A percentile compares a stretch with the other conserved stretches of the same genome.
Conservation (phyloP, 1,284 basidiomycete species). For the Ceratobasidium sp. region DNA sequence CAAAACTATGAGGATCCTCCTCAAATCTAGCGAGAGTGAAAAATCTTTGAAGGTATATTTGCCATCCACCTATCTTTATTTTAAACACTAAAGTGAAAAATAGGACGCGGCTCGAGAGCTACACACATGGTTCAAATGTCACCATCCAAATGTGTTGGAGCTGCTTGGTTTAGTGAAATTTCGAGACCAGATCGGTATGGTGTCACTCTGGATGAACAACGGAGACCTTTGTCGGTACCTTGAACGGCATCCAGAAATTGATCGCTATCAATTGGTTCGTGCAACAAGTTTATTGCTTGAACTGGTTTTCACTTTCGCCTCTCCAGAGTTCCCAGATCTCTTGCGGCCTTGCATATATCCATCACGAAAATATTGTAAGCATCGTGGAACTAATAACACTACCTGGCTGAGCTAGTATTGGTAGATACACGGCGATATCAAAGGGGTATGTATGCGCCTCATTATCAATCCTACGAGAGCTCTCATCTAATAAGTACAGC, state of each 20-base stretch:
- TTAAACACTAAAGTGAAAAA: not conserved
- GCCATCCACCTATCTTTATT: not conserved
- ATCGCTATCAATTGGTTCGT: conserved; percentile 1
- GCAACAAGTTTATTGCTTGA: not conserved
- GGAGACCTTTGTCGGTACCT: conserved; percentile 11
- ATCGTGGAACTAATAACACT: no score
- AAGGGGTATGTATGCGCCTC: not conserved
- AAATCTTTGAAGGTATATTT: not conserved
- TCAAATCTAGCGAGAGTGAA: not conserved
- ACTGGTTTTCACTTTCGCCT: not conserved
- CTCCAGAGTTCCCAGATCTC: not conserved
- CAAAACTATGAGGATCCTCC: not conserved
- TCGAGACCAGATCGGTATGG: conserved; percentile 20
- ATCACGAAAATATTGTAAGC: not conserved
- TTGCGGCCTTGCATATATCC: conserved; percentile 18
- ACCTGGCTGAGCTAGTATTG: not conserved
- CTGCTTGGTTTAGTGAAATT: conserved; percentile 8
- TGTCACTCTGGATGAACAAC: conserved; percentile 27
- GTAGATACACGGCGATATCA: conserved; percentile 27
- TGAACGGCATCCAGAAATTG: not conserved
- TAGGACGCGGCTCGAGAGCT: conserved; percentile 20
- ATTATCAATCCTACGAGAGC: not conserved
- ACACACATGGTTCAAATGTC: conserved; percentile 15
- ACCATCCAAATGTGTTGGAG: conserved; percentile 2
- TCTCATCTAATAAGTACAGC: not conserved